Evolutionary conservation across 305 asterid genomes (phyloP).

Genomic region (Coffea humblotiana): DNA sequence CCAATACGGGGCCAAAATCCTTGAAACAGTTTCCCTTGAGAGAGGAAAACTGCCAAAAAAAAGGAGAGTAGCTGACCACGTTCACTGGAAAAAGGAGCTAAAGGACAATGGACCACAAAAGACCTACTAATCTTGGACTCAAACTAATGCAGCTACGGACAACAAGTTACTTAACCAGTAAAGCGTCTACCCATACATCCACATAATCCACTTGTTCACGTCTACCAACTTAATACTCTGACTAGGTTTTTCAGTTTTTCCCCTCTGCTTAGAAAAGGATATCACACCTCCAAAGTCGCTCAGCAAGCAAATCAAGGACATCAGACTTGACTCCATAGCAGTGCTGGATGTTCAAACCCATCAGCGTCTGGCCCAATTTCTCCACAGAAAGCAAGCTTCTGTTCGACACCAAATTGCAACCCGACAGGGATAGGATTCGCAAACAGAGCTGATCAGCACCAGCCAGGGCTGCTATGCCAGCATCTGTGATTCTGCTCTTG

Average conservation of each 20-base stretch:
- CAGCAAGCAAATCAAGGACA: slow-evolving; percentile 47
- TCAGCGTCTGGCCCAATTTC: slow-evolving; percentile 49
- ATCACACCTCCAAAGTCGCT: slow-evolving; percentile 84
- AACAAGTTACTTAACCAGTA: slow-evolving; percentile 18
- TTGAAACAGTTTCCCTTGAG: slow-evolving; percentile 40
- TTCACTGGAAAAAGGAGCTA: slow-evolving; percentile 47
- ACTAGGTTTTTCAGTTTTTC: neutral
- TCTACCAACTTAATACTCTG: neutral
- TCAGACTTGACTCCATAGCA: slow-evolving; percentile 55
- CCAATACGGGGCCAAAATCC: slow-evolving; percentile 32
- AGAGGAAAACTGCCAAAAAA: slow-evolving; percentile 54
- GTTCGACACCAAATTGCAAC: slow-evolving; percentile 61
- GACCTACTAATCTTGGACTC: slow-evolving; percentile 49
- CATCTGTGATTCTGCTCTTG: slow-evolving; percentile 51
- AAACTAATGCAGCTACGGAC: slow-evolving; percentile 45
- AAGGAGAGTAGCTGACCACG: slow-evolving; percentile 33
- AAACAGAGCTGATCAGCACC: slow-evolving; percentile 48
- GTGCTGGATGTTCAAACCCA: slow-evolving; percentile 73
- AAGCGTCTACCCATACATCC: slow-evolving; percentile 16
- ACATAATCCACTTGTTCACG: neutral
- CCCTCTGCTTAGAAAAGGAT: slow-evolving; percentile 48
- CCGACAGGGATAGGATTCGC: slow-evolving; percentile 61
- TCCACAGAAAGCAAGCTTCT: slow-evolving; percentile 51
- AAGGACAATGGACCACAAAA: slow-evolving; percentile 30
- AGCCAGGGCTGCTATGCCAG: slow-evolving; percentile 64